These are phyloP conservation scores for Schoenoplectus tabernaemontani DNA, from an alignment of 202 grass and related monocot species.

Conservation along the genomic window DNA sequence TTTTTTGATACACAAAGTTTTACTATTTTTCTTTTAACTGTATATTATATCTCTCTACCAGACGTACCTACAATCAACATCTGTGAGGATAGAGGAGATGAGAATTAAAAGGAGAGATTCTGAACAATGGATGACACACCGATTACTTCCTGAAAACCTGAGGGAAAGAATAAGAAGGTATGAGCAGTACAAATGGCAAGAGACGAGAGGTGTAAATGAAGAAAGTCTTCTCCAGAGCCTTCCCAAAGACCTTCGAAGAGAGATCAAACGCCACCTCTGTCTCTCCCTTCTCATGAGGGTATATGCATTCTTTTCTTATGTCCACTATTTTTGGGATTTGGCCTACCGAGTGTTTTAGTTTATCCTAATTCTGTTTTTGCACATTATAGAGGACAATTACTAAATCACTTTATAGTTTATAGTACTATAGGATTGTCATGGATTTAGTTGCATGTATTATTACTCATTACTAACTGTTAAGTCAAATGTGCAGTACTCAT, in stretches of 20 bases:
- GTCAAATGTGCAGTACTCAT: background rate
- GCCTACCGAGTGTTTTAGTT: background rate
- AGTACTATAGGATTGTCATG: background rate
- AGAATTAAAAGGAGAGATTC: constrained; percentile 75
- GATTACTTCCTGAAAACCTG: constrained; percentile 71
- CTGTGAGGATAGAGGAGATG: constrained; percentile 85
- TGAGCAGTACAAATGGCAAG: constrained; percentile 95
- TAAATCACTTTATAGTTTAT: background rate
- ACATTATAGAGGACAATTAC: background rate
- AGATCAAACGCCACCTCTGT: constrained; percentile 85
- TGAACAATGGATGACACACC: constrained; percentile 86
- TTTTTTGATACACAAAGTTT: background rate
- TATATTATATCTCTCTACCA: constrained; percentile 26
- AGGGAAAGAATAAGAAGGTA: constrained; percentile 75
- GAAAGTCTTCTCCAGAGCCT: constrained; percentile 70
- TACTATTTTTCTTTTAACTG: background rate
- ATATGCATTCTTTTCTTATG: constrained; percentile 24
- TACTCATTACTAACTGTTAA: background rate
- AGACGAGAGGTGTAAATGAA: constrained; percentile 96
- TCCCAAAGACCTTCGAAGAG: constrained; percentile 86
- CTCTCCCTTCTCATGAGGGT: constrained; percentile 79
- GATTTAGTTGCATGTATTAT: background rate
- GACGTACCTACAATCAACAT: constrained; percentile 88
- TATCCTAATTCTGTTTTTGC: background rate
- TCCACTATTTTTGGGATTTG: constrained; percentile 7